phyloP scores from a whole-genome alignment of 345 rosid genomes.

The Balakata baccata region DNA sequence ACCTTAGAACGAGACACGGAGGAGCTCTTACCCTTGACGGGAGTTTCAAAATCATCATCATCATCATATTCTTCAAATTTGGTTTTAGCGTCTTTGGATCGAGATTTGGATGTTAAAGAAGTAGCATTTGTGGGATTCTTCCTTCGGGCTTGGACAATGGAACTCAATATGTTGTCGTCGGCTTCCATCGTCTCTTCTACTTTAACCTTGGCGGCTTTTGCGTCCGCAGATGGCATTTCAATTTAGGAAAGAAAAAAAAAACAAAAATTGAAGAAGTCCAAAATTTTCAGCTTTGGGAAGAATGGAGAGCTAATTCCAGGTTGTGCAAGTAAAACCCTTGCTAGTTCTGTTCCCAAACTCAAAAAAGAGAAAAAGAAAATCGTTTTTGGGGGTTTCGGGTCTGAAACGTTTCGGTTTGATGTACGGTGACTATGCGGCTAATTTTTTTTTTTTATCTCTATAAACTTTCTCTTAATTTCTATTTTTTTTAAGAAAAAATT shows the following conservation, averaged over 20 bases:
- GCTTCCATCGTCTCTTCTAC: slow-evolving; percentile 33
- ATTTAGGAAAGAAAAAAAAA: not conserved
- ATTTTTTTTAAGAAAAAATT: no score
- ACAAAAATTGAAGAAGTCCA: no score
- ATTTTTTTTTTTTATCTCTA: no score
- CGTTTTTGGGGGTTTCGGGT: not conserved
- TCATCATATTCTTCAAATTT: slow-evolving; percentile 23
- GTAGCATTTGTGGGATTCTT: slow-evolving; percentile 44
- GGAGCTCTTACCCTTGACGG: slow-evolving; percentile 8
- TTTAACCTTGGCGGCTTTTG: slow-evolving; percentile 32
- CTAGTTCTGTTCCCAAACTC: not conserved
- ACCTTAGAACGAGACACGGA: slow-evolving; percentile 31
- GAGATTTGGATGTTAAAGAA: slow-evolving; percentile 32
- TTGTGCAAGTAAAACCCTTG: slow-evolving; percentile 9
- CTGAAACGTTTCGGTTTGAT: not conserved
- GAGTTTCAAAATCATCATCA: slow-evolving; percentile 15
- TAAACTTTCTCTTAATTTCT: no score
- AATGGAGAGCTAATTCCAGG: not conserved
- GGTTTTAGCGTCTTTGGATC: slow-evolving; percentile 24
- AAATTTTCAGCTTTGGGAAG: not conserved
- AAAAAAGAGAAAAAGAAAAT: not conserved
- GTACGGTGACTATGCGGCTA: no score
- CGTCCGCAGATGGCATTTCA: slow-evolving; percentile 62
- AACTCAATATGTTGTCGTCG: slow-evolving; percentile 49
- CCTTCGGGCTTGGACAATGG: slow-evolving; percentile 42